Evolutionary conservation across 2,329 filamentous ascomycete genomes (phyloP), one percentile per base, ranked within the genome.

Genomic region (Trichoderma koningiopsis): DNA sequence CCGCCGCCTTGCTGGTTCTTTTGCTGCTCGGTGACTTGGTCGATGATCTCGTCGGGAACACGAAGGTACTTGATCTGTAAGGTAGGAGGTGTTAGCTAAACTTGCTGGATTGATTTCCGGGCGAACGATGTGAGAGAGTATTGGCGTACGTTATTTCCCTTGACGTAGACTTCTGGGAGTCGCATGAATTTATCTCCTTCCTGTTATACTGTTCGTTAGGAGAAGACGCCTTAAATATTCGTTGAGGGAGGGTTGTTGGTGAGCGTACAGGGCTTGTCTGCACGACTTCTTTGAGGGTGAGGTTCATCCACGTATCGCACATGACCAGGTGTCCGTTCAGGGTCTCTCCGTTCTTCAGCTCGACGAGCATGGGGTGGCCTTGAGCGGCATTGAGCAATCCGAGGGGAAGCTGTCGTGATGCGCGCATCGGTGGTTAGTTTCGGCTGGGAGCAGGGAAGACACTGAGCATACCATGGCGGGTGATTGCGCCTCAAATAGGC

Each of bases 241-340:
- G 19, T 58, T 49, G 43, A 27, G 43, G 40, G 35, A 43, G 24
- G 13, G 14, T 31, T 3, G 57, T 22, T 35, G 19, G 60, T n/a
- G 40, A 22, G 68, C 85, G 63, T 81, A 91, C 89, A 29, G 95
- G 90, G 78, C 92, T 97, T 22, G 96, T 98, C 82, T 98, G 95
- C 43, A 98, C 93, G 27, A 99, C 96, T 81, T 98, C 96, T 81
- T 96, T 97, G 74, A 99, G 83, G 2, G 95, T 98, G 75, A 99
- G 84, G 83, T 99, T 99, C 96, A 99, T 99, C 94, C 96, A 99
- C 60, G 95, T 99, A 81, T 99, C 96, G 89, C 95, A 99, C 81
- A 91, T 93, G 80, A 97, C 92, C 70, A 99, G 86, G 78, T 97
- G 94, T 72, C 96, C 96, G 83, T 98, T 99, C 71, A 99, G 88